Percentiles rank a stretch among this genome's conserved stretches.
Evolutionary conservation across 2,329 filamentous ascomycete genomes (phyloP).

Genomic region (Trichoderma breve): DNA sequence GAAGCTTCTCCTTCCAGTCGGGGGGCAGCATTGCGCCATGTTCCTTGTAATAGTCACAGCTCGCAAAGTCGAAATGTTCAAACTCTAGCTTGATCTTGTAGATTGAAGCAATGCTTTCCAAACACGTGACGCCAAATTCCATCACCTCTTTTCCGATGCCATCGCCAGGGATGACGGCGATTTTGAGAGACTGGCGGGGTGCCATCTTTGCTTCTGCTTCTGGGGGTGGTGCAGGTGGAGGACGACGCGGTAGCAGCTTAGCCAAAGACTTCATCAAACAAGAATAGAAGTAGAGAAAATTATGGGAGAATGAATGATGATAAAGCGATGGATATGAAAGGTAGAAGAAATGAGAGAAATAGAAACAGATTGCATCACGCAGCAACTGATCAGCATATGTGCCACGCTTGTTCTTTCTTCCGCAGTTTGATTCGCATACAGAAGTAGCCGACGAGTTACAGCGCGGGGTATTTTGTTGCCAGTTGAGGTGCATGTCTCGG

Average conservation of each 20-base stretch:
- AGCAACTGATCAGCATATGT: neutral
- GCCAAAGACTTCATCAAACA: neutral
- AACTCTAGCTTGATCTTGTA: conserved; percentile 57
- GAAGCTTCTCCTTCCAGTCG: conserved; percentile 52
- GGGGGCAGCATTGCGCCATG: conserved; percentile 44
- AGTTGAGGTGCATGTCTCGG: neutral
- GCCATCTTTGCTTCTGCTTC: neutral
- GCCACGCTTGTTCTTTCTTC: conserved; percentile 14
- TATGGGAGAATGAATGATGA: neutral
- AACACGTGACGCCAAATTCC: conserved; percentile 4
- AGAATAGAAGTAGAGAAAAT: neutral
- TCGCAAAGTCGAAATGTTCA: conserved; percentile 63
- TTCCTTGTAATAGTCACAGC: conserved; percentile 55
- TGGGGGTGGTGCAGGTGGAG: neutral
- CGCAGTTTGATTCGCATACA: conserved; percentile 1
- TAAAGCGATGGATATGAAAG: neutral
- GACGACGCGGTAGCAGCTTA: neutral
- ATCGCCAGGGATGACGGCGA: conserved; percentile 55
- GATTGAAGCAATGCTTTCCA: conserved; percentile 52
- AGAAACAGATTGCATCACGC: neutral
- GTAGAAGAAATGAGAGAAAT: neutral
- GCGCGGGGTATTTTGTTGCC: neutral
- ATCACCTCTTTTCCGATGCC: conserved; percentile 65
- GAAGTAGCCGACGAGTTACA: neutral
- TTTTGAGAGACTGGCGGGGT: conserved; percentile 25